Base-by-base conservation (phyloP, 2,329 filamentous ascomycete species). In the Corinectria fuckeliana region DNA sequence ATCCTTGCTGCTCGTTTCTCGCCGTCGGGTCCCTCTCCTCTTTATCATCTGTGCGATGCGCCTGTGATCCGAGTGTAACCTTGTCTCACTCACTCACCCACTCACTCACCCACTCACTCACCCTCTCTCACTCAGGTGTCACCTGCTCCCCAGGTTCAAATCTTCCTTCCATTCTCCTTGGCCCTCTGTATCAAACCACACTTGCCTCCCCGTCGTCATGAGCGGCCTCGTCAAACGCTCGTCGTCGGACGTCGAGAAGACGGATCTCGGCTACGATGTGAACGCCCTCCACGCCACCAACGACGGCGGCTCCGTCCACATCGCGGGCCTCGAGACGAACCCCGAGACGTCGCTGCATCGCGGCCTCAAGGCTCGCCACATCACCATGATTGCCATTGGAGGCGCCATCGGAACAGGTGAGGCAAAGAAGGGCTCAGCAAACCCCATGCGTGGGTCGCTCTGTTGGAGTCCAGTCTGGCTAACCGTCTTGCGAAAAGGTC, bases 341-440 rank as follows among this genome's bases (percentile, higher is more conserved):
- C 71, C 76, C 26, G 79, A 81, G 62, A 82, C 80, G 47, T 73
- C 75, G 64, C 77, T 84, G 56, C 81, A 82, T 58, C 79, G 81
- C n/a, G 82, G 81, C 21, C 80, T 84, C 66, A 81, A 83, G 72
- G 80, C 82, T 18, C 81, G 82, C 9, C 82, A 84, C 73, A 84
- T 84, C 69, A 82, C 80, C 70, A 84, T 84, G 82, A 84, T 84
- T 75, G 90, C 90, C 65, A 90, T 92, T 59, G 90, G 89, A 69
- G 90, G 90, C 73, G 89, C 90, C 62, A 87, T 92, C 60, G 90
- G 86, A 56, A 91, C 89, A 52, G 90, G 32, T 36, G 32, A 36
- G 32, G 3, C n/a, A n/a, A n/a, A n/a, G n/a, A n/a, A n/a, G n/a
- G n/a, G n/a, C n/a, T n/a, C n/a, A n/a, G n/a, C n/a, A n/a, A n/a